A percentile compares a stretch with the other conserved stretches of the same genome.
Conservation (phyloP, 2,329 filamentous ascomycete species). For the Phaeosphaeriaceae sp. region DNA sequence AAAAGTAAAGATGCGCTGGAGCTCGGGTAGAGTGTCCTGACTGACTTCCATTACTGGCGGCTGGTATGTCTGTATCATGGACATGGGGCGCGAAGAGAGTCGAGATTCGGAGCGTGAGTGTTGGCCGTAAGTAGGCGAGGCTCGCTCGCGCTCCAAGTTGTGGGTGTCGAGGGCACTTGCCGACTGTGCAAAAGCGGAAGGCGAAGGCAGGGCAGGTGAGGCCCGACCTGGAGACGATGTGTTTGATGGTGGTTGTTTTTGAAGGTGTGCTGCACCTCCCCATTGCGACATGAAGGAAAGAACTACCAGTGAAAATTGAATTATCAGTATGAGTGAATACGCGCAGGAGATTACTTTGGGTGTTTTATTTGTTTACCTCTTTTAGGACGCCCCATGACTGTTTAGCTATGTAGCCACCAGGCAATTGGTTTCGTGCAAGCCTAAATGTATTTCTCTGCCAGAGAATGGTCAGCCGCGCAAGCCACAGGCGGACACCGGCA, state of each 20-base stretch:
- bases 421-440: slow-evolving; percentile 13
- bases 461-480: slow-evolving; percentile 31
- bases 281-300: slow-evolving; percentile 88
- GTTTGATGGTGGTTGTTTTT: slow-evolving; percentile 30
- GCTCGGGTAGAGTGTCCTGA: slow-evolving; percentile 86
- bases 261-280: slow-evolving; percentile 56
- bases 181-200: slow-evolving; percentile 32
- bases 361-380: slow-evolving; percentile 40
- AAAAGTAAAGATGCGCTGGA: slow-evolving; percentile 91
- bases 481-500: slow-evolving; percentile 39
- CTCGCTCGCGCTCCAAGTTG: slow-evolving; percentile 21
- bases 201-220: slow-evolving; percentile 40
- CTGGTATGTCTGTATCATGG: slow-evolving; percentile 85
- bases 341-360: slow-evolving; percentile 5
- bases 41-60: slow-evolving; percentile 85
- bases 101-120: slow-evolving; percentile 55
- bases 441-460: slow-evolving; percentile 12
- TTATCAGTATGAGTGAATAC: slow-evolving; percentile 32
- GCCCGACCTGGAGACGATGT: slow-evolving; percentile 41
- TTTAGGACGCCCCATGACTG: slow-evolving; percentile 43
- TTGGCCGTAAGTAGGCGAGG: slow-evolving; percentile 44
- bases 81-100: slow-evolving; percentile 72
- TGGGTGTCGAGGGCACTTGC: slow-evolving; percentile 39
- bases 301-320: slow-evolving; percentile 60
- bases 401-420: slow-evolving; percentile 13